Evolutionary conservation across 805 yeast genomes (phyloP).

Genomic region (Yamadazyma olivae): DNA sequence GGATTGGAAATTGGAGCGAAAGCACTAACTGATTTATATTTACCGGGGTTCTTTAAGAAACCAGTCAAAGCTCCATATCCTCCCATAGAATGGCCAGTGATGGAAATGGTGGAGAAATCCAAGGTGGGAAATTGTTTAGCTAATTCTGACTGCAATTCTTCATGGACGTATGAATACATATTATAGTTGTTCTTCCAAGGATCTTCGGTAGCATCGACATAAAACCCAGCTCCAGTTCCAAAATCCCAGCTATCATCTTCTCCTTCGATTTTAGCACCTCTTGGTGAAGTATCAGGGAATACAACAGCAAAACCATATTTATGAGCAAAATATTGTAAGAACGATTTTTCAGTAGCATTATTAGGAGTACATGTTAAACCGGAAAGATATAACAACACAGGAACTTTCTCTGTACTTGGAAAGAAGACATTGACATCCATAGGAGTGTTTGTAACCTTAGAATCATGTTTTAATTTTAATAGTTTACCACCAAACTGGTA

Average conservation of each 20-base stretch:
- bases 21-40: conserved; percentile 78
- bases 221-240: conserved; percentile 95
- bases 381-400: conserved; percentile 75
- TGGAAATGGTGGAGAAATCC: conserved; percentile 64
- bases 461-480: conserved; percentile 71
- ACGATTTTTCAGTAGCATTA: conserved; percentile 92
- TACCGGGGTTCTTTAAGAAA: conserved; percentile 63
- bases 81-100: conserved; percentile 99
- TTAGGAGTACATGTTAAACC: conserved; percentile 94
- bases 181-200: conserved; percentile 73
- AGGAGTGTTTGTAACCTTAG: conserved; percentile 57
- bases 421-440: conserved; percentile 86
- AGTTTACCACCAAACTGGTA: conserved; percentile 72
- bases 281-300: conserved; percentile 96
- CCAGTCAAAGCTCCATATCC: conserved; percentile 87
- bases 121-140: conserved; percentile 42
- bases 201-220: conserved; percentile 74
- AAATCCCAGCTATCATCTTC: conserved; percentile 84
- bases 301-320: conserved; percentile 83
- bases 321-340: conserved; percentile 75
- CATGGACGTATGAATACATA: conserved; percentile 81
- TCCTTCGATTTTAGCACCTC: conserved; percentile 77
- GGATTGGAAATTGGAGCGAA: conserved; percentile 92
- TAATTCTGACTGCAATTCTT: conserved; percentile 63
- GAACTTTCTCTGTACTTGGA: conserved; percentile 54